phyloP scores from a whole-genome alignment of 768 basidiomycete genomes.

The Trametes maxima region DNA sequence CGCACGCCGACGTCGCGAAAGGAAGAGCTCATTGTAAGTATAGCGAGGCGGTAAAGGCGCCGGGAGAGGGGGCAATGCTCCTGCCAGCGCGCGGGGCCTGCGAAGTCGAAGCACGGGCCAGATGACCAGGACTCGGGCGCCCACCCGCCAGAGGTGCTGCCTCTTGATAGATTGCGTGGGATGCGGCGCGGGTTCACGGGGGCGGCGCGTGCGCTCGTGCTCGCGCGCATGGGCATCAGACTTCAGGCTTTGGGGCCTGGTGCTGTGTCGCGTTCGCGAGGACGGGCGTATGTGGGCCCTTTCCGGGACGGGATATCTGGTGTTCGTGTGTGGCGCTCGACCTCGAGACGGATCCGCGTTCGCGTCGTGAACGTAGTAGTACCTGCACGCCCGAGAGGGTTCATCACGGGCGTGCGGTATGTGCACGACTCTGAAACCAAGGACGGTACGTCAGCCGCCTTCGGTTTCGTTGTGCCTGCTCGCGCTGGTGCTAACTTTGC shows the following conservation, averaged over 20 bases:
- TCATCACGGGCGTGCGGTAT: not conserved
- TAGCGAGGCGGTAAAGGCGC: not conserved
- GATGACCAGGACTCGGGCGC: not conserved
- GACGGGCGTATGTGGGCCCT: not conserved
- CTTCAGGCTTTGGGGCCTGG: not conserved
- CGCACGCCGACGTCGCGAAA: not conserved
- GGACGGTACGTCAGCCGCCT: not conserved
- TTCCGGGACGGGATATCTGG: not conserved
- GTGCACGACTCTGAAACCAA: not conserved
- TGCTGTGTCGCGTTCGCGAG: not conserved
- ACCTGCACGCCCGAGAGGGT: no score
- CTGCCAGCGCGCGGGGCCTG: not conserved
- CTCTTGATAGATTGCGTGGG: conserved; percentile 7
- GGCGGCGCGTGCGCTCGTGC: not conserved
- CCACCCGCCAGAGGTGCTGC: not conserved
- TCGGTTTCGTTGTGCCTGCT: not conserved
- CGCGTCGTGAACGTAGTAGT: no score
- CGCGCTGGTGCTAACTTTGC: not conserved
- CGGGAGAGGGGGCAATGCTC: no score
- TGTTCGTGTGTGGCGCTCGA: not conserved
- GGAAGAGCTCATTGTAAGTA: not conserved
- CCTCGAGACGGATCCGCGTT: no score
- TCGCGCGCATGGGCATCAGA: not conserved
- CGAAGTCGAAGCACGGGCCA: not conserved
- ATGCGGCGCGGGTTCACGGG: not conserved